Evolutionary conservation across 139 green algal species (phyloP).

Genomic region (Chlamydomonas sphaeroides): DNA sequence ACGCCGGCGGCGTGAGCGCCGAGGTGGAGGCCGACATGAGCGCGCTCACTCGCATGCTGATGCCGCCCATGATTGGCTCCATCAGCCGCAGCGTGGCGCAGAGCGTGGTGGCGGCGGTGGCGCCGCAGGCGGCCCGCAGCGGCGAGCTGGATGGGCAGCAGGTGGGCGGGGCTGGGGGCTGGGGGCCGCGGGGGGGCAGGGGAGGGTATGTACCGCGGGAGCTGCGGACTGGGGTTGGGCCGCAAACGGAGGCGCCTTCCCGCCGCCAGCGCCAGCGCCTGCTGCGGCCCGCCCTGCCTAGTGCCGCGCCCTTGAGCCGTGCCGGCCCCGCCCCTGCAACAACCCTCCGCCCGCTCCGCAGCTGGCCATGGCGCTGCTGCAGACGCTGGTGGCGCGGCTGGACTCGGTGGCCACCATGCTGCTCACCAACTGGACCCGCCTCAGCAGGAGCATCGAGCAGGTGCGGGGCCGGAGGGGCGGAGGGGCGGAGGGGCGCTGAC

Average conservation of each 20-base stretch:
- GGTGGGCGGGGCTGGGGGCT: no score
- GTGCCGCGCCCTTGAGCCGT: no score
- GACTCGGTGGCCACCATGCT: constrained; percentile 18
- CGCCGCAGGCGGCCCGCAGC: constrained; percentile 4
- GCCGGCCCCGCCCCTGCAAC: background rate
- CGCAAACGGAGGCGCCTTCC: no score
- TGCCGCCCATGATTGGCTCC: background rate
- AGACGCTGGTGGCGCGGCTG: constrained; percentile 24
- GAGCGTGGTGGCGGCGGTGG: constrained; percentile 10
- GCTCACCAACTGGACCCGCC: constrained; percentile 9
- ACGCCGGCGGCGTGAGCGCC: background rate
- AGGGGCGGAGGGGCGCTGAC: no score
- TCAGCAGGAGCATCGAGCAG: constrained; percentile 3
- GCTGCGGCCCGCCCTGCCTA: no score
- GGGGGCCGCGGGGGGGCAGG: no score
- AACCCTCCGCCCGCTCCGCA: background rate
- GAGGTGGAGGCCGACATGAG: constrained; percentile 9
- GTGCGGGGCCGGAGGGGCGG: no score
- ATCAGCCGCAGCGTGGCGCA: constrained; percentile 17
- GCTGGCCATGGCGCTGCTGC: constrained; percentile 26
- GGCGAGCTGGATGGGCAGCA: constrained; percentile 16
- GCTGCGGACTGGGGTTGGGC: no score
- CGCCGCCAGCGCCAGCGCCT: no score
- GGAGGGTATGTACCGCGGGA: no score
- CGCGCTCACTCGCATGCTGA: constrained; percentile 7